A percentile compares a stretch with the other conserved stretches of the same genome.
Conservation (phyloP, 495 filamentous ascomycete species). For the Xylaria sp. region DNA sequence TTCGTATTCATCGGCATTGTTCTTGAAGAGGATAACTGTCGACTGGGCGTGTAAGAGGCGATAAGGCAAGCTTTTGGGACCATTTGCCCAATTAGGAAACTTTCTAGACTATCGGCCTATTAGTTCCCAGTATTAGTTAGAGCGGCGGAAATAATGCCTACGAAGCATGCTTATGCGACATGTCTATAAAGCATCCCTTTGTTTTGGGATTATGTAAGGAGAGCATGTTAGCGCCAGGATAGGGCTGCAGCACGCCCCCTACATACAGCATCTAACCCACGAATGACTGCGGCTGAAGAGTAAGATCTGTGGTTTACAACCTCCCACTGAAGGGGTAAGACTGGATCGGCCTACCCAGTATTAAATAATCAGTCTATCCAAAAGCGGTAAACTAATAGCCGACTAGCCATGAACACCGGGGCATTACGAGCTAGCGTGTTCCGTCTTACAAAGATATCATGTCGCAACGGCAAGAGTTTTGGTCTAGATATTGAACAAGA, state of each 20-base stretch:
- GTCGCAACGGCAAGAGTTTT: not conserved
- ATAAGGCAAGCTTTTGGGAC: not conserved
- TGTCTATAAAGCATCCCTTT: not conserved
- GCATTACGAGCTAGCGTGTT: not conserved
- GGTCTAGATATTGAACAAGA: not conserved
- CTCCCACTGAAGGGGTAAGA: not conserved
- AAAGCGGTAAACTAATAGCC: not conserved
- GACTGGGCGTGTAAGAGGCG: not conserved
- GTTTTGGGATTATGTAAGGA: not conserved
- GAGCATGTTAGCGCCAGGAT: not conserved
- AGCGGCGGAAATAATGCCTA: not conserved
- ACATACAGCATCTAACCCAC: not conserved
- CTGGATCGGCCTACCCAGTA: not conserved
- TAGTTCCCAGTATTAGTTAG: not conserved
- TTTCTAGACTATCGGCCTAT: not conserved
- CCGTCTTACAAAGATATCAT: not conserved
- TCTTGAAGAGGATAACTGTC: not conserved
- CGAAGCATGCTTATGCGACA: not conserved
- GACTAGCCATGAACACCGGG: not conserved
- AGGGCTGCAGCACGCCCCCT: not conserved
- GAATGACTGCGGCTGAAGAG: not conserved
- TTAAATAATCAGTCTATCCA: not conserved
- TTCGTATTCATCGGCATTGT: not conserved
- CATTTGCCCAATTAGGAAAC: conserved; percentile 3
- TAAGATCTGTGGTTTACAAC: not conserved